Conservation (phyloP, 2,329 filamentous ascomycete genomes). For the Juglanconis sp. region DNA sequence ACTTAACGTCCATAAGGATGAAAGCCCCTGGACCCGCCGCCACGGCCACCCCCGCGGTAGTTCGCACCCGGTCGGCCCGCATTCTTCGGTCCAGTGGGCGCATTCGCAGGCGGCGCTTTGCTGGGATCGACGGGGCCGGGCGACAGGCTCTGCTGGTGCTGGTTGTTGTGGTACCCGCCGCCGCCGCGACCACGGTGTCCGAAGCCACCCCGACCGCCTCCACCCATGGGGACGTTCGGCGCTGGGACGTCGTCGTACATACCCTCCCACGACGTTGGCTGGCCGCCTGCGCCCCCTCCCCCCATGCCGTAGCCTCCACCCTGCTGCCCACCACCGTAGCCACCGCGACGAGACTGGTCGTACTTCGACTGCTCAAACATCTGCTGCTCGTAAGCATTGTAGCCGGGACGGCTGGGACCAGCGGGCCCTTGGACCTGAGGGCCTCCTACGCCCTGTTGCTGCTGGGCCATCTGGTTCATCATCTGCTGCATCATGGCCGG, state of each 20-base stretch:
- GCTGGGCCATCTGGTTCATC: conserved; percentile 43
- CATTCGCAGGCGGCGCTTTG: conserved; percentile 69
- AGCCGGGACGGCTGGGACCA: conserved; percentile 41
- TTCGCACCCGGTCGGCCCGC: conserved; percentile 87
- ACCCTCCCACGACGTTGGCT: conserved; percentile 89
- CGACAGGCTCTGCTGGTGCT: conserved; percentile 28
- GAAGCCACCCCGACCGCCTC: conserved; percentile 37
- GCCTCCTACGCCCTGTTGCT: conserved; percentile 29
- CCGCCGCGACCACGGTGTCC: conserved; percentile 29
- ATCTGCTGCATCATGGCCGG: conserved; percentile 55
- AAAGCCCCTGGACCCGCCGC: conserved; percentile 69
- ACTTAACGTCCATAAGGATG: conserved; percentile 63
- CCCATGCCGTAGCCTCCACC: conserved; percentile 33
- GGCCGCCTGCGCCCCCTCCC: conserved; percentile 40
- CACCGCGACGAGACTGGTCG: conserved; percentile 49
- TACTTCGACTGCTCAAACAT: conserved; percentile 78
- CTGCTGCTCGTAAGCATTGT: conserved; percentile 69
- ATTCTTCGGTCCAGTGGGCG: conserved; percentile 94
- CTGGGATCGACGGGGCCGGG: conserved; percentile 46
- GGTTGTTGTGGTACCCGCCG: conserved; percentile 36
- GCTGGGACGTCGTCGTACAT: conserved; percentile 97
- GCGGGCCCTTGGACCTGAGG: conserved; percentile 24
- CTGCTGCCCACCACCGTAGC: conserved; percentile 25
- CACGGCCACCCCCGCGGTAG: conserved; percentile 85
- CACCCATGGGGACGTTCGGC: conserved; percentile 53